Percentiles rank a stretch among this genome's conserved stretches.
Conservation (phyloP, 257 asterid species). For the Solanum acaule region DNA sequence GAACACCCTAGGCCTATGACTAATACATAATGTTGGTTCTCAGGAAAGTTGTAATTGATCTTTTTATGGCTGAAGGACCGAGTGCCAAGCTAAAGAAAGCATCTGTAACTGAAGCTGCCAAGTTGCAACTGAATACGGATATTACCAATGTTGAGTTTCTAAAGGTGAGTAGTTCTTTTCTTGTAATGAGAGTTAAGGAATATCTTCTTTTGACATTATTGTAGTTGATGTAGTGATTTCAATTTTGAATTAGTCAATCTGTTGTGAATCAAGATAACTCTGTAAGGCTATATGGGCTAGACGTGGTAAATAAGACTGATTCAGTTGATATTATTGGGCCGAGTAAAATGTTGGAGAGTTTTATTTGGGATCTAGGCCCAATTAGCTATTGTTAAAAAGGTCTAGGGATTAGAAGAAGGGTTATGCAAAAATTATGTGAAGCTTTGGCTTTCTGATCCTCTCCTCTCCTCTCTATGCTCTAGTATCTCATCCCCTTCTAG, state of each 20-base stretch:
- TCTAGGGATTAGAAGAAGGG: no score
- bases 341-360: no score
- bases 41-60: conserved; percentile 73
- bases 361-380: no score
- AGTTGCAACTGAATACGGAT: conserved; percentile 36
- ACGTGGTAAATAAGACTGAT: no score
- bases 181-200: neutral
- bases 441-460: no score
- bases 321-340: no score
- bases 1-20: neutral
- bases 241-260: neutral
- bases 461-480: no score
- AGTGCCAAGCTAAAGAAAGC: conserved; percentile 78
- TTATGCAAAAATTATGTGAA: no score
- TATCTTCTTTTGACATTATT: neutral
- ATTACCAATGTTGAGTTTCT: conserved; percentile 31
- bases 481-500: no score
- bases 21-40: neutral
- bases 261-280: no score
- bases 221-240: neutral
- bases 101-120: conserved; percentile 60
- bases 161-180: conserved; percentile 40
- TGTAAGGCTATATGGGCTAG: no score
- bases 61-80: conserved; percentile 56
- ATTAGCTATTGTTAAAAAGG: no score